A percentile compares a stretch with the other conserved stretches of the same genome.
phyloP scores from a whole-genome alignment of 371 early-diverging fungal species.

The Fennellomyces sp. region DNA sequence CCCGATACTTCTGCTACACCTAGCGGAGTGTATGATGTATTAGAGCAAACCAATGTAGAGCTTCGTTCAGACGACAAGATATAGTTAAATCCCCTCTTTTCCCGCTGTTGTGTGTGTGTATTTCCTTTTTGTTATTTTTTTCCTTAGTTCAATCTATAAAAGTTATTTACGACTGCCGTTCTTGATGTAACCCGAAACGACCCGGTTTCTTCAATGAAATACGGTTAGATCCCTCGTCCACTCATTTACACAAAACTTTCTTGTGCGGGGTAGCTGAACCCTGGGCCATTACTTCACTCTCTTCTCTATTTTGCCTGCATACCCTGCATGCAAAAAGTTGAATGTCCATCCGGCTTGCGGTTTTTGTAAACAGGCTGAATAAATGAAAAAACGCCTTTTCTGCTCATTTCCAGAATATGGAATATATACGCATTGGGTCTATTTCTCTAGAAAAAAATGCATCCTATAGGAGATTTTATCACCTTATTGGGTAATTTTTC shows the following conservation, averaged over 20 bases:
- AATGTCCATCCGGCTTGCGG: too few species aligned
- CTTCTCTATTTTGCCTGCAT: too few species aligned
- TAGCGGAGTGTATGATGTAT: conserved; percentile 28
- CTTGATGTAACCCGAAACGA: not conserved
- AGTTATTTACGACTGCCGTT: not conserved
- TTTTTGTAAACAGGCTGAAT: too few species aligned
- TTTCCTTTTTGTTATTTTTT: not conserved
- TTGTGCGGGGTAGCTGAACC: too few species aligned
- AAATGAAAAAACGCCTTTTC: too few species aligned
- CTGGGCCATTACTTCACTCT: too few species aligned
- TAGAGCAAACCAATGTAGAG: conserved; percentile 33
- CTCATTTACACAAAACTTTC: too few species aligned
- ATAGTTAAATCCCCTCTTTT: conserved; percentile 1
- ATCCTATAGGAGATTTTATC: not conserved
- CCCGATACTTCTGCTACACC: conserved; percentile 25
- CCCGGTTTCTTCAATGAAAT: not conserved
- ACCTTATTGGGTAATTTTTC: not conserved
- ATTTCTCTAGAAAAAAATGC: too few species aligned
- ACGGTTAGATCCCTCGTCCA: not conserved
- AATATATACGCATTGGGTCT: too few species aligned
- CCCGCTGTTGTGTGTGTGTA: not conserved
- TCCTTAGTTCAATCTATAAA: not conserved
- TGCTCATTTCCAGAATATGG: too few species aligned
- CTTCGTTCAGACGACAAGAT: conserved; percentile 26
- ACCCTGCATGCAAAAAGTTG: too few species aligned